Evolutionary conservation across 1,284 basidiomycete genomes (phyloP).

Genomic region (Pseudomicrostroma phylloplanum): DNA sequence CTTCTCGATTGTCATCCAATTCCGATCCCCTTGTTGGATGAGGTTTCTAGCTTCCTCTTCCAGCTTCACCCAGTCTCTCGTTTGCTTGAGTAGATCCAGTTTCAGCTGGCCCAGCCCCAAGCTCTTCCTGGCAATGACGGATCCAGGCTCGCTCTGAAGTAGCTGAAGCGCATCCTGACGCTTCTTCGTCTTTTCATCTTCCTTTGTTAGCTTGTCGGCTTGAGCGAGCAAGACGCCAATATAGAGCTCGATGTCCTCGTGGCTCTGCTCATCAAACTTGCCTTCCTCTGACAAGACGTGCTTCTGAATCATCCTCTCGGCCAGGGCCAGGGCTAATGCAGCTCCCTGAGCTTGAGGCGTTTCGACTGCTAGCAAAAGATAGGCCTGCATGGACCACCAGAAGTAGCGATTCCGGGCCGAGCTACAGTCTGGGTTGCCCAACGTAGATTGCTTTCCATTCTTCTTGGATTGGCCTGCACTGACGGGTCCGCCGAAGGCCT

Average conservation of each 20-base stretch:
- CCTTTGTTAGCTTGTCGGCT: slow-evolving; percentile 20
- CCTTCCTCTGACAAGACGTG: slow-evolving; percentile 61
- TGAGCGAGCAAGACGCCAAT: slow-evolving; percentile 66
- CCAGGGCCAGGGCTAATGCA: slow-evolving; percentile 64
- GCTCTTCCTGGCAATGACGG: slow-evolving; percentile 63
- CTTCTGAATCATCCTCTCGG: slow-evolving; percentile 59
- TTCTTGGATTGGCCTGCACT: slow-evolving; percentile 57
- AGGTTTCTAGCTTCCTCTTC: slow-evolving; percentile 61
- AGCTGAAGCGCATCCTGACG: slow-evolving; percentile 59
- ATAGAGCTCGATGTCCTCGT: slow-evolving; percentile 71
- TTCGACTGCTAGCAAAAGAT: slow-evolving; percentile 59
- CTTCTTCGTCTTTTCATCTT: slow-evolving; percentile 15
- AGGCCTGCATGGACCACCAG: slow-evolving; percentile 74
- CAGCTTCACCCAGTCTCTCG: slow-evolving; percentile 54
- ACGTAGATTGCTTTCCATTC: slow-evolving; percentile 68
- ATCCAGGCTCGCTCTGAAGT: slow-evolving; percentile 64
- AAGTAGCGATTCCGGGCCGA: slow-evolving; percentile 55
- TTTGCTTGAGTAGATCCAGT: slow-evolving; percentile 29
- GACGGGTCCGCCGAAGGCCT: slow-evolving; percentile 55
- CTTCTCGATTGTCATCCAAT: slow-evolving; percentile 10
- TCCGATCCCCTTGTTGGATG: slow-evolving; percentile 50
- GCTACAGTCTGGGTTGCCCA: slow-evolving; percentile 30
- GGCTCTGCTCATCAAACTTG: slow-evolving; percentile 63
- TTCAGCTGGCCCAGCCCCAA: slow-evolving; percentile 61
- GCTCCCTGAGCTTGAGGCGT: slow-evolving; percentile 23